Evolutionary conservation across 2,329 filamentous ascomycete genomes (phyloP).

Genomic region (Trichoderma pleuroti): DNA sequence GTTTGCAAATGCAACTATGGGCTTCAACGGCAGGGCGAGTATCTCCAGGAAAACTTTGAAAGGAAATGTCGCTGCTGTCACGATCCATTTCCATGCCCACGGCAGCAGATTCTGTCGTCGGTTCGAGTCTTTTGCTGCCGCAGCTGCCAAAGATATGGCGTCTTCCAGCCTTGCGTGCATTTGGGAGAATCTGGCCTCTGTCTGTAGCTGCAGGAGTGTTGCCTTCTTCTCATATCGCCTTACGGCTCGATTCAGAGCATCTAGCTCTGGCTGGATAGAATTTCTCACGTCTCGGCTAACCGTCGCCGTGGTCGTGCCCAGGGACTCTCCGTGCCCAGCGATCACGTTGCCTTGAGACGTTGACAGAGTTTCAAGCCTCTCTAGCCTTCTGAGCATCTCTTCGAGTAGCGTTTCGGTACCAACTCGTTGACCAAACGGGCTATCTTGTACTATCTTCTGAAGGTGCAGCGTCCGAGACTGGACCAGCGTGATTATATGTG

Average conservation of each 20-base stretch:
- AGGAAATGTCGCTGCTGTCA: conserved; percentile 39
- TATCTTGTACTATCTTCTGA: conserved; percentile 65
- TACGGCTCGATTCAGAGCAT: conserved; percentile 83
- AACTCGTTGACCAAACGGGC: conserved; percentile 39
- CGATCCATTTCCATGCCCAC: conserved; percentile 38
- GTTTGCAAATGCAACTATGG: conserved; percentile 17
- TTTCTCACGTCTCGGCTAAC: conserved; percentile 59
- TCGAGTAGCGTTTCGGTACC: conserved; percentile 43
- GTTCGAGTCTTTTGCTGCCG: conserved; percentile 56
- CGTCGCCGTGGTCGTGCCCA: conserved; percentile 36
- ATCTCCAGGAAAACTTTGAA: conserved; percentile 39
- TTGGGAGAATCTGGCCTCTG: conserved; percentile 68
- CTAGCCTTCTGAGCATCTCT: conserved; percentile 62
- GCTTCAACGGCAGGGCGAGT: conserved; percentile 42
- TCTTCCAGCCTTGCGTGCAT: conserved; percentile 72
- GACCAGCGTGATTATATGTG: conserved; percentile 77
- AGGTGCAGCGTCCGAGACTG: conserved; percentile 76
- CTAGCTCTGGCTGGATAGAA: conserved; percentile 73
- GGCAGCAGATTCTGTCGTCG: conserved; percentile 36
- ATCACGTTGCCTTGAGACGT: conserved; percentile 27
- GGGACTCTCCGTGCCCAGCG: conserved; percentile 28
- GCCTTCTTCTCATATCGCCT: conserved; percentile 88
- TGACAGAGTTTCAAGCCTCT: conserved; percentile 61
- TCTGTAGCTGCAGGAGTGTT: conserved; percentile 69
- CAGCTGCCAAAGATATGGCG: conserved; percentile 74